phyloP scores from a whole-genome alignment of 1,139 yeast species.

The Candida sanyaensis region DNA sequence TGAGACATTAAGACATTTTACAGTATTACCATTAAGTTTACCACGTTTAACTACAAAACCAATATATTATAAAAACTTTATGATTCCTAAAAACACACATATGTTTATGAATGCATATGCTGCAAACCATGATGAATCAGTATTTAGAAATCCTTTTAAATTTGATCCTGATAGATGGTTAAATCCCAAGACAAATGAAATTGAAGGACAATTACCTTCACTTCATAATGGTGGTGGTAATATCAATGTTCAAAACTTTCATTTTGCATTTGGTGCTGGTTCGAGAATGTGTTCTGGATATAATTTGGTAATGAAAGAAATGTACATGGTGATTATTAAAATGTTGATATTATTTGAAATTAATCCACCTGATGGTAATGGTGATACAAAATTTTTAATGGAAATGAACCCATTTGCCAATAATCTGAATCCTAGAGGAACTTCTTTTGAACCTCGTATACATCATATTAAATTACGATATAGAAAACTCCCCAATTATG shows the following conservation, averaged over 20 bases:
- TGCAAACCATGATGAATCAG: conserved; percentile 62
- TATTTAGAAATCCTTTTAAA: conserved; percentile 48
- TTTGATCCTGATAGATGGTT: conserved; percentile 67
- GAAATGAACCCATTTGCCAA: conserved; percentile 48
- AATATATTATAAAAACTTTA: conserved; percentile 36
- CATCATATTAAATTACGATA: conserved; percentile 38
- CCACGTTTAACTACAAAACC: conserved; percentile 62
- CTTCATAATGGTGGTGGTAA: background rate
- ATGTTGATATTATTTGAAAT: conserved; percentile 39
- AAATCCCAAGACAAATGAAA: conserved; percentile 21
- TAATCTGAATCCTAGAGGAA: conserved; percentile 52
- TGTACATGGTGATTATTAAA: conserved; percentile 46
- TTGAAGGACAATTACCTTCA: conserved; percentile 16
- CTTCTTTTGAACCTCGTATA: conserved; percentile 59
- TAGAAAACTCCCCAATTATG: conserved; percentile 21
- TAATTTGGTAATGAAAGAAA: conserved; percentile 60
- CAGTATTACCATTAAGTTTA: conserved; percentile 67
- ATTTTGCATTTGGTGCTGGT: conserved; percentile 71
- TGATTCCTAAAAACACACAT: conserved; percentile 57
- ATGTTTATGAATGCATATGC: conserved; percentile 69
- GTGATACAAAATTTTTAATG: conserved; percentile 27
- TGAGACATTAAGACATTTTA: conserved; percentile 62
- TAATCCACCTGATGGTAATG: conserved; percentile 34
- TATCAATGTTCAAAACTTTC: conserved; percentile 12
- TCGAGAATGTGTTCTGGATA: conserved; percentile 70